phyloP scores from a whole-genome alignment of 768 basidiomycete species.

The Tulasnella sp. region DNA sequence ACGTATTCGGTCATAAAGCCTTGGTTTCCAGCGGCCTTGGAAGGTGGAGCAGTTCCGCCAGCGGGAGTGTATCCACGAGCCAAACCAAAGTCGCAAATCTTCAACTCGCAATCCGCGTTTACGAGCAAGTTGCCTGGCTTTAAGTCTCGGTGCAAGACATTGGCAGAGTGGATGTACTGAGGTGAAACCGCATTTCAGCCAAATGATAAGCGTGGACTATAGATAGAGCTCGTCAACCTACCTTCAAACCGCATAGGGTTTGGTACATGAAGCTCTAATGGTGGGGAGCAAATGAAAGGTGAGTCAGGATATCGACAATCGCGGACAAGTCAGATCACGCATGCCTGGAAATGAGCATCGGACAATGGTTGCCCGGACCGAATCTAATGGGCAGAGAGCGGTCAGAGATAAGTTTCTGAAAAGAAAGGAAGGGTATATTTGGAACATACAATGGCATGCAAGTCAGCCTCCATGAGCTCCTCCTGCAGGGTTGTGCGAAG shows the following conservation, averaged over 20 bases:
- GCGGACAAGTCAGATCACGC: background rate
- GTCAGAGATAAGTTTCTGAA: background rate
- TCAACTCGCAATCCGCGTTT: constrained; percentile 96
- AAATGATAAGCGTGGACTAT: background rate
- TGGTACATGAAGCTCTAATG: constrained; percentile 86
- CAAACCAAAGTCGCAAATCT: constrained; percentile 98
- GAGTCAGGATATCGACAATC: background rate
- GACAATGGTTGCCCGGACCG: constrained; percentile 84
- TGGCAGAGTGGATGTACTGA: constrained; percentile 91
- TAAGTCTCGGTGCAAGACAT: constrained; percentile 93
- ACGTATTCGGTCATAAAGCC: constrained; percentile 99
- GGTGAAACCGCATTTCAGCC: background rate
- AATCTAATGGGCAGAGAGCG: constrained; percentile 46
- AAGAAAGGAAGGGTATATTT: background rate
- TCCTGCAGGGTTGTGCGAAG: constrained; percentile 54
- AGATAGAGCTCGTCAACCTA: constrained; percentile 27
- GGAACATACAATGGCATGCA: constrained; percentile 85
- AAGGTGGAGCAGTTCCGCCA: constrained; percentile 51
- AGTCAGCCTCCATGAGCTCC: constrained; percentile 99
- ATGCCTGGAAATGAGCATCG: constrained; percentile 76
- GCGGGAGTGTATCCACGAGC: constrained; percentile 91
- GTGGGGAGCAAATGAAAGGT: background rate
- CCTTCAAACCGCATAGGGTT: constrained; percentile 92
- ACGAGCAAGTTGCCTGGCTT: constrained; percentile 87
- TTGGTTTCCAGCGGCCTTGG: constrained; percentile 62